These are phyloP conservation scores for Penicillium carneum DNA, from an alignment of 2,329 filamentous ascomycete genomes.

Conservation along the genomic window DNA sequence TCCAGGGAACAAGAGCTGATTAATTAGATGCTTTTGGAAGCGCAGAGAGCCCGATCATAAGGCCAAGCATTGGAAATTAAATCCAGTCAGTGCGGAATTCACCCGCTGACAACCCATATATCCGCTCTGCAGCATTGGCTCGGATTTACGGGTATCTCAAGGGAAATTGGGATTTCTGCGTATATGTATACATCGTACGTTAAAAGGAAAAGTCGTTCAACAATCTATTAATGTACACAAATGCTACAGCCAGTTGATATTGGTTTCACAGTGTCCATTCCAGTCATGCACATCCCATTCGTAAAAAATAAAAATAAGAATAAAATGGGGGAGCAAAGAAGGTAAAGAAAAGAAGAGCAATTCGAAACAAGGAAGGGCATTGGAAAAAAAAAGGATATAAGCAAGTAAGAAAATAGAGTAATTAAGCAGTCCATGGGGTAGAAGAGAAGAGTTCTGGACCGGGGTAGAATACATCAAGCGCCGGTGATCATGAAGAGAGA, in stretches of 20 bases:
- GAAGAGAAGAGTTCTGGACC: conserved; percentile 10
- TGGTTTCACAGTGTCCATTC: conserved; percentile 15
- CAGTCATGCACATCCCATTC: conserved; percentile 23
- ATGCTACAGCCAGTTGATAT: conserved; percentile 18
- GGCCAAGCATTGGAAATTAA: conserved; percentile 25
- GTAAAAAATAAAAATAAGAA: conserved; percentile 15
- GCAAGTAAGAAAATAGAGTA: conserved; percentile 9
- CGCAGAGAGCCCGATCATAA: conserved; percentile 27
- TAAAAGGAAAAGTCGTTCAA: neutral
- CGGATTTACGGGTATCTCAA: conserved; percentile 21
- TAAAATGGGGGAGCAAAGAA: conserved; percentile 4
- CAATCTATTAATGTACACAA: conserved; percentile 27
- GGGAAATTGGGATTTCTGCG: neutral
- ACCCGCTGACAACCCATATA: conserved; percentile 24
- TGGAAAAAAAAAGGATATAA: neutral
- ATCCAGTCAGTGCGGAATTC: conserved; percentile 36
- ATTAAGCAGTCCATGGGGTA: conserved; percentile 24
- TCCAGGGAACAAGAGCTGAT: conserved; percentile 6
- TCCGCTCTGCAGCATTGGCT: neutral
- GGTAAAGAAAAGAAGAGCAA: neutral
- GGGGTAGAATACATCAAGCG: conserved; percentile 21
- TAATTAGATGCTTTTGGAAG: conserved; percentile 17
- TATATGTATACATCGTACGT: neutral
- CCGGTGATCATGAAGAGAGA: conserved; percentile 28
- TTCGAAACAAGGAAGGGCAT: neutral